phyloP scores from a whole-genome alignment of 768 basidiomycete genomes.

The Chalciporus piperatus region DNA sequence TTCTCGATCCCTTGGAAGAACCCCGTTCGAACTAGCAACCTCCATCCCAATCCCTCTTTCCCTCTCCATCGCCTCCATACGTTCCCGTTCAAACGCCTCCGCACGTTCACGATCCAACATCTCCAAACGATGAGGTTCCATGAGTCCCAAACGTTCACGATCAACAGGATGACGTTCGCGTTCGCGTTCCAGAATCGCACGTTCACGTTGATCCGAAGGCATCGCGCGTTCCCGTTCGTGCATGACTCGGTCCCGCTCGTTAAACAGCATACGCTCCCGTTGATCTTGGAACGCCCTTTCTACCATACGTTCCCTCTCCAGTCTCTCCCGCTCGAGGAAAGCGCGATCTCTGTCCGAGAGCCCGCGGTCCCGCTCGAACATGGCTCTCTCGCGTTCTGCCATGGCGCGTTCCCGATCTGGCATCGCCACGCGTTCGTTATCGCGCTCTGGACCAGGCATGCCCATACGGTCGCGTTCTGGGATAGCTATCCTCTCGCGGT shows the following conservation, averaged over 20 bases:
- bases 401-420: slow-evolving; percentile 24
- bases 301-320: slow-evolving; percentile 20
- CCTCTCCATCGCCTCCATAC: slow-evolving; percentile 26
- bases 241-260: slow-evolving; percentile 24
- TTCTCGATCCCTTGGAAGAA: slow-evolving; percentile 21
- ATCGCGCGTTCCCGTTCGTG: slow-evolving; percentile 22
- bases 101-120: slow-evolving; percentile 26
- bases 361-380: slow-evolving; percentile 25
- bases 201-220: slow-evolving; percentile 23
- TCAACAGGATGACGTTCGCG: slow-evolving; percentile 15
- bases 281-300: slow-evolving; percentile 18
- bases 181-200: slow-evolving; percentile 16
- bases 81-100: slow-evolving; percentile 32
- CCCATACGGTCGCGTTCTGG: slow-evolving; percentile 22
- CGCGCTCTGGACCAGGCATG: slow-evolving; percentile 21
- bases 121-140: slow-evolving; percentile 22
- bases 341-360: slow-evolving; percentile 21
- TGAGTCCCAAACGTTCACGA: slow-evolving; percentile 19
- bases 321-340: slow-evolving; percentile 20
- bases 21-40: slow-evolving; percentile 1
- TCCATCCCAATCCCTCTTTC: slow-evolving; percentile 30
- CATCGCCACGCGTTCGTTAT: slow-evolving; percentile 16
- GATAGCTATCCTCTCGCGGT: slow-evolving; percentile 24
- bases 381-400: slow-evolving; percentile 20
- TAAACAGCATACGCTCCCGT: slow-evolving; percentile 23